Evolutionary conservation across 1,284 basidiomycete species (phyloP), one percentile per base, ranked within the genome.

Genomic region (Moesziomyces antarcticus): DNA sequence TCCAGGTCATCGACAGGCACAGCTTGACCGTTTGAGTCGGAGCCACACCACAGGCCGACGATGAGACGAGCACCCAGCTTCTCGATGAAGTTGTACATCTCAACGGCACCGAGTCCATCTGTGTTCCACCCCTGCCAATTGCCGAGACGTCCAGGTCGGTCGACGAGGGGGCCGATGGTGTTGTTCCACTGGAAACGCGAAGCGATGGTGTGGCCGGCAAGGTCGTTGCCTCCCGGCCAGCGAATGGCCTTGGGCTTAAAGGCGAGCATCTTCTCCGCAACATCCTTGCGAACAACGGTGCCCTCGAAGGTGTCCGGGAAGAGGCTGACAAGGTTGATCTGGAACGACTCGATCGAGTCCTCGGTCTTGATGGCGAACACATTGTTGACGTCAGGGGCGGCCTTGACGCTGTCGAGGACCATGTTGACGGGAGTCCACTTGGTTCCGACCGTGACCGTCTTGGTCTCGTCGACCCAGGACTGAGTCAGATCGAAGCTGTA

Each of bases 171-270:
- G 0, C 90, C 86, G 18, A 89, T 81, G 1, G 90, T 91, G 4
- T 87, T 86, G 72, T 90, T 89, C 90, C 90, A 91, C 80, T 88
- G 86, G 90, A 90, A 91, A 20, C 90, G 86, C 1, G 86, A 87
- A 7, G 84, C 86, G 49, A 86, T 73, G 22, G 87, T 87, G 84
- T 70, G 73, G 30, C 86, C 55, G 65, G 88, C 87, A 47, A 89
- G 78, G 65, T 88, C 89, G 69, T 89, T 89, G 13, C 87, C 87
- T 48, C 91, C 90, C 16, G 90, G 90, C 79, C 91, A 88, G 35
- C 90, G 87, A 85, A 89, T 90, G 80, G 90, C 89, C 7, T 88
- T 86, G 48, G 90, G 89, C 11, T 86, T 87, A 86, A 89, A 88
- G 42, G 88, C 87, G n/a, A 87, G 86, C 55, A 91, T 33, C 57